Conservation (phyloP, 371 early-diverging fungal genomes). For the Funneliformis caledonium region DNA sequence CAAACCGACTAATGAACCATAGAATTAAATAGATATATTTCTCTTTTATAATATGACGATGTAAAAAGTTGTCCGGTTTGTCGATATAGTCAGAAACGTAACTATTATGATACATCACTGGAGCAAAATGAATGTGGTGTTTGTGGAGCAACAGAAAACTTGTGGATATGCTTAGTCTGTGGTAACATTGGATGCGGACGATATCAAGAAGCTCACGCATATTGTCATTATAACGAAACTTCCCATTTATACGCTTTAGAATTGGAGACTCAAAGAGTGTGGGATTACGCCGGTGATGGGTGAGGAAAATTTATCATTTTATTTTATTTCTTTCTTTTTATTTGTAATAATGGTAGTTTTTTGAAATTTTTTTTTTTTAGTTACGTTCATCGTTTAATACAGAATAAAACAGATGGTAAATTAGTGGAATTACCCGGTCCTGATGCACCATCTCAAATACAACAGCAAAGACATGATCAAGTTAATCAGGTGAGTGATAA, state of each 20-base stretch:
- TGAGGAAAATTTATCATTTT: conserved; percentile 43
- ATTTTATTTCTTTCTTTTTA: not conserved
- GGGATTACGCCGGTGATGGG: conserved; percentile 97
- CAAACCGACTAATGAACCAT: not conserved
- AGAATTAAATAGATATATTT: not conserved
- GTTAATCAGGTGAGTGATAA: not conserved
- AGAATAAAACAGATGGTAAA: conserved; percentile 88
- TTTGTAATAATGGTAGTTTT: not conserved
- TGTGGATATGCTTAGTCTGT: conserved; percentile 97
- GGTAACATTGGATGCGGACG: conserved; percentile 88
- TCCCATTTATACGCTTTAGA: conserved; percentile 88
- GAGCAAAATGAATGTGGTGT: conserved; percentile 66
- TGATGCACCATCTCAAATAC: conserved; percentile 18
- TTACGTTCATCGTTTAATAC: conserved; percentile 91
- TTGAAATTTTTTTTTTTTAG: conserved; percentile 28
- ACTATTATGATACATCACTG: conserved; percentile 41
- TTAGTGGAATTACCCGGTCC: conserved; percentile 85
- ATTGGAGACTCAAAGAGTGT: conserved; percentile 92
- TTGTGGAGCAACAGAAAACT: conserved; percentile 73
- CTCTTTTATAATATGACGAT: not conserved
- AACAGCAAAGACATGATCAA: conserved; percentile 6
- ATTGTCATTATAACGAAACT: conserved; percentile 80
- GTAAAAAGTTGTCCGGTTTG: conserved; percentile 84
- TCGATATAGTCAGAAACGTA: conserved; percentile 67
- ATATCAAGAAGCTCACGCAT: conserved; percentile 84